Percentiles rank a stretch among this genome's conserved stretches.
These are phyloP conservation scores for Chlorella sorokiniana DNA, from an alignment of 139 green algal genomes.

Conservation along the genomic window DNA sequence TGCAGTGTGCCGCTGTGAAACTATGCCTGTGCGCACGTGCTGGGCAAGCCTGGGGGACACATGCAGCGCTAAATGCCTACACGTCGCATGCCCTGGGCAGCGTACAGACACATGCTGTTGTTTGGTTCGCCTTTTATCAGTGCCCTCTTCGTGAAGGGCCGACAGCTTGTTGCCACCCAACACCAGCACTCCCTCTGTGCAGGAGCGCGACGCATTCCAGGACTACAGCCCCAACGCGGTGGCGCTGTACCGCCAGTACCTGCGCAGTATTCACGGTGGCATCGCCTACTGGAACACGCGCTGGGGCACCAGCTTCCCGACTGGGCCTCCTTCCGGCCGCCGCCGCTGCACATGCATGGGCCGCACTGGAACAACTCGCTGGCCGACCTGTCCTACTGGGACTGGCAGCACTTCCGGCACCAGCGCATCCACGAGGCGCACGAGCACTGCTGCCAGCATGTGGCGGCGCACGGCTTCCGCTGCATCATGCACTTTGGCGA, in stretches of 20 bases:
- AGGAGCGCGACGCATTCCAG: not conserved
- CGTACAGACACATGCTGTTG: too few species aligned
- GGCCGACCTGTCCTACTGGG: not conserved
- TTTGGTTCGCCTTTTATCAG: too few species aligned
- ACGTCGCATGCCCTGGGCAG: too few species aligned
- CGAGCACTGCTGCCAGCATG: not conserved
- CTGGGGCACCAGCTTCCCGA: not conserved
- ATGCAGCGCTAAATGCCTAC: too few species aligned
- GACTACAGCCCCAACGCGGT: not conserved
- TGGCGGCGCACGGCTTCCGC: not conserved
- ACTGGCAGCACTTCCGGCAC: constrained; percentile 3
- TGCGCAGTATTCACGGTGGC: not conserved
- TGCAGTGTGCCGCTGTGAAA: not conserved
- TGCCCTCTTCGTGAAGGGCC: too few species aligned
- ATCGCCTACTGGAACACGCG: not conserved
- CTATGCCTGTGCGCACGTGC: not conserved
- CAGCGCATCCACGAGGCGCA: not conserved
- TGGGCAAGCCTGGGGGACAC: too few species aligned
- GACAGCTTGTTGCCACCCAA: too few species aligned
- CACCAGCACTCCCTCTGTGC: too few species aligned
- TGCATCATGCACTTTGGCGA: not conserved
- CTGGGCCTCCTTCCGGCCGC: not conserved
- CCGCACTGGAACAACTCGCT: not conserved
- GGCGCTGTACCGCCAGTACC: not conserved
- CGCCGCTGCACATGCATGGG: not conserved